phyloP scores from a whole-genome alignment of 805 yeast genomes.

The Ogataea zsoltii region DNA sequence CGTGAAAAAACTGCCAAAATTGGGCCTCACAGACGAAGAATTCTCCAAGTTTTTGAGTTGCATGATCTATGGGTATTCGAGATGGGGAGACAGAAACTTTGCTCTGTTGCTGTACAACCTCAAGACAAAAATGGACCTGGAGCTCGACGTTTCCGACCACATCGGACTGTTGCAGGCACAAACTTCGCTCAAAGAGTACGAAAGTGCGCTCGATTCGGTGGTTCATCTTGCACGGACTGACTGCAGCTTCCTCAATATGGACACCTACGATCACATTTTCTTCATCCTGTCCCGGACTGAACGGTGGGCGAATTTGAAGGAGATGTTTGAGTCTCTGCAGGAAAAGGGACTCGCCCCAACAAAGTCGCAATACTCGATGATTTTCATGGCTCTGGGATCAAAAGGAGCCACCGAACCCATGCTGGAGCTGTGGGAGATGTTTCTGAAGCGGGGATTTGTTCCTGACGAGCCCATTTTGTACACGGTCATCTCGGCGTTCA shows the following conservation, averaged over 20 bases:
- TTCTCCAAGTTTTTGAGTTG: conserved; percentile 17
- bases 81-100: conserved; percentile 24
- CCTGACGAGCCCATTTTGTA: conserved; percentile 48
- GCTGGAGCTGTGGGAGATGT: conserved; percentile 44
- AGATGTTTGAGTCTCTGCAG: conserved; percentile 56
- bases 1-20: conserved; percentile 5
- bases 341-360: conserved; percentile 56
- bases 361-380: conserved; percentile 53
- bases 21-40: conserved; percentile 7
- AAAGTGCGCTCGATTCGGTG: conserved; percentile 15
- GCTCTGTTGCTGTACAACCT: conserved; percentile 12
- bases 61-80: conserved; percentile 22
- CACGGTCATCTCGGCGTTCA: conserved; percentile 46
- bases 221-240: conserved; percentile 7
- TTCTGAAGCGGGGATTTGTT: conserved; percentile 41
- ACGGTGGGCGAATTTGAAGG: conserved; percentile 54
- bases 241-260: conserved; percentile 12
- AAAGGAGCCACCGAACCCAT: conserved; percentile 44
- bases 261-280: conserved; percentile 21
- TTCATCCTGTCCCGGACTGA: conserved; percentile 20
- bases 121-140: conserved; percentile 13
- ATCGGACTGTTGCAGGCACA: conserved; percentile 22
- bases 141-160: conserved; percentile 17
- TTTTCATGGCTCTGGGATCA: conserved; percentile 64
- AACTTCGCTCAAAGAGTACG: conserved; percentile 10